Base-by-base conservation (phyloP, 345 rosid genomes). In the Eucalyptus pauciflora region DNA sequence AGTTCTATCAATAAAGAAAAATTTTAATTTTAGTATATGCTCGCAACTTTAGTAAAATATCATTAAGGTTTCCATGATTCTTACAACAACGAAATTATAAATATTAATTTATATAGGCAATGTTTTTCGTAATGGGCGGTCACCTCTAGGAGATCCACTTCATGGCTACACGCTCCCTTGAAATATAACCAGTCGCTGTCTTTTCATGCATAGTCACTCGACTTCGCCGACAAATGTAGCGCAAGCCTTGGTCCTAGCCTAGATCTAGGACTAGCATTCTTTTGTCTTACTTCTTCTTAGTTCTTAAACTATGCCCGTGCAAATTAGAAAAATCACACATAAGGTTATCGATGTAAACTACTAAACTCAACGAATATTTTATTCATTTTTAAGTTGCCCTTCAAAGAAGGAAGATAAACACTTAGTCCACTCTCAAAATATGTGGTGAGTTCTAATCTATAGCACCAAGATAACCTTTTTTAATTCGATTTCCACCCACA, bases 21-120 rank as follows among this genome's bases (percentile, higher is more conserved):
- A 7, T 0, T 0, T 13, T n/a, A 29, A n/a, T 12, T 64, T 67
- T 67, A 16, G 43, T 67, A 67, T 3, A 9, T 20, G 7, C 43
- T 69, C 22, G 24, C 43, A 69, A 69, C 22, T 69, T 31, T 69
- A 69, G 0, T 16, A 69, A 31, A 8, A 16, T 37, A 3, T 31
- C 80, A 4, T 16, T 31, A 4, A 69, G 41, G 80, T 69, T 16
- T 33, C 43, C 43, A 69, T 31, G 43, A 69, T 69, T 31, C 13
- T 31, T 31, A 31, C 80, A 33, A 15, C 79, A 3, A 31, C 6
- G 7, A 31, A 67, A 31, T 67, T 67, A 18, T 8, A 31, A 15
- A 31, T n/a, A 10, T 3, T n/a, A 15, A 67, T 31, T 67, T 31
- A 69, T 16, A 3, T 16, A 31, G 43, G 43, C 20, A 0, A 69